Conservation (phyloP, 257 asterid species). For the Eucommia ulmoides region DNA sequence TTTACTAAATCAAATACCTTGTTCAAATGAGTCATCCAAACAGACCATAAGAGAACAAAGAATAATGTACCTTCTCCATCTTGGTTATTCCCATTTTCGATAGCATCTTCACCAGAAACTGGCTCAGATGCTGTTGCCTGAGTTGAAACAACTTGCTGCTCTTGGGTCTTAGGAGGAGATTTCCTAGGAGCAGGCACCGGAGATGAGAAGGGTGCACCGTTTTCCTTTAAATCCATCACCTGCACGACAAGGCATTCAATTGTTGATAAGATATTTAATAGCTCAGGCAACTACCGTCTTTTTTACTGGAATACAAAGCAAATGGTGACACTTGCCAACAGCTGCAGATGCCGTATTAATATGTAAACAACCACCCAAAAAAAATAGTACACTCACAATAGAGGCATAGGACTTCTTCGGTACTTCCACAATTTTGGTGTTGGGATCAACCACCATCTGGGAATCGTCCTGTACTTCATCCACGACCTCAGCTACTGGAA, state of each 20-base stretch:
- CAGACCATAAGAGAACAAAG: background rate
- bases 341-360: too few relatives aligned
- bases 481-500: slow-evolving; percentile 68
- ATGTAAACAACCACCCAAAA: too few relatives aligned
- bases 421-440: slow-evolving; percentile 42
- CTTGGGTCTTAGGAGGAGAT: slow-evolving; percentile 28
- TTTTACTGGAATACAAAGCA: too few relatives aligned
- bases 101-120: slow-evolving; percentile 28
- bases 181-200: slow-evolving; percentile 38
- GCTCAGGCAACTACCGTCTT: too few relatives aligned
- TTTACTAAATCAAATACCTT: too few relatives aligned
- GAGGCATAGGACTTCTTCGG: slow-evolving; percentile 93
- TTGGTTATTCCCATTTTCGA: slow-evolving; percentile 30
- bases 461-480: slow-evolving; percentile 41
- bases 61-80: slow-evolving; percentile 61
- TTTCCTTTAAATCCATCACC: slow-evolving; percentile 81
- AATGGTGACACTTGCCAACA: too few relatives aligned
- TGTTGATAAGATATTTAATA: too few relatives aligned
- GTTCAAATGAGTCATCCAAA: too few relatives aligned
- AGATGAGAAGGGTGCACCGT: slow-evolving; percentile 39
- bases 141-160: slow-evolving; percentile 35
- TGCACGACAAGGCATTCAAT: too few relatives aligned
- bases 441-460: slow-evolving; percentile 36
- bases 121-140: slow-evolving; percentile 28
- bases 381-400: slow-evolving; percentile 75